phyloP scores from a whole-genome alignment of 306 rosid genomes.

The Biancaea sappan region DNA sequence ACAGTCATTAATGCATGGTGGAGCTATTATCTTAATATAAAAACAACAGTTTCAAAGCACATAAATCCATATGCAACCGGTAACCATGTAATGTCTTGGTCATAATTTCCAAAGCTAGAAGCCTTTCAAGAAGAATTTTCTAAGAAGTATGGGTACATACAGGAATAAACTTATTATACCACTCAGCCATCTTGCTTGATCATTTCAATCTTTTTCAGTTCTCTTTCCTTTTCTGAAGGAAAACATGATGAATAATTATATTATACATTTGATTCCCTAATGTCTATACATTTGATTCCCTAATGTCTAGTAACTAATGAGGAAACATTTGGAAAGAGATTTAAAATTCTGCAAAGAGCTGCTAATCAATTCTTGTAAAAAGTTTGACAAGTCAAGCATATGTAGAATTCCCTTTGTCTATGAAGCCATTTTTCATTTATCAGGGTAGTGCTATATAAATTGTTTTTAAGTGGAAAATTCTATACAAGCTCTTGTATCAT shows the following conservation, averaged over 20 bases:
- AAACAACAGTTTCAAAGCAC: background rate
- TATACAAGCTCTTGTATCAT: conserved; percentile 22
- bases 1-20: background rate
- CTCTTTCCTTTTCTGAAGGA: background rate
- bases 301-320: background rate
- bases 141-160: background rate
- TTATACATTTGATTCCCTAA: background rate
- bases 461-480: background rate
- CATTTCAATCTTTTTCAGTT: background rate
- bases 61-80: background rate
- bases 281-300: background rate
- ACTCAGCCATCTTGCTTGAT: background rate
- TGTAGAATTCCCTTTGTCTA: conserved; percentile 17
- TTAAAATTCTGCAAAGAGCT: background rate
- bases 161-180: background rate
- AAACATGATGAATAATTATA: background rate
- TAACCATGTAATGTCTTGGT: background rate
- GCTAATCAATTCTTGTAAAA: conserved; percentile 17
- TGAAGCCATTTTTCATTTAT: background rate
- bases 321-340: background rate
- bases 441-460: conserved; percentile 1
- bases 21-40: background rate
- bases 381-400: background rate
- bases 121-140: background rate
- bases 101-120: conserved; percentile 2